phyloP scores from a whole-genome alignment of 176 grass and related monocot species.

The Luzula sylvatica region DNA sequence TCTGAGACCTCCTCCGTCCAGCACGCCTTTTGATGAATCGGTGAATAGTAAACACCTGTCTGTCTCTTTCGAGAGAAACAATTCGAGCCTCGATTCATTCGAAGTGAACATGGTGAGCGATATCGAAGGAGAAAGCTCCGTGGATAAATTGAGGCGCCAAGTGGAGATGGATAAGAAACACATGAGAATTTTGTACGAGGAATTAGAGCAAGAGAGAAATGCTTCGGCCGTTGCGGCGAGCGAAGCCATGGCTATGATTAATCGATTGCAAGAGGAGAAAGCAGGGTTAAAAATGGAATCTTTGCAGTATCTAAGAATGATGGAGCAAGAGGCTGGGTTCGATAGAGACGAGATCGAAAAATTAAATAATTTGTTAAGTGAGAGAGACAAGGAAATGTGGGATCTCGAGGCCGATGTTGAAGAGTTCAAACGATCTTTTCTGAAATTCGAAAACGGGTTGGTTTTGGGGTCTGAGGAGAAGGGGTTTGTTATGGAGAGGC shows the following conservation, averaged over 20 bases:
- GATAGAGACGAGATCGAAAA: slow-evolving; percentile 54
- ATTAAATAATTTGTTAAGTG: slow-evolving; percentile 48
- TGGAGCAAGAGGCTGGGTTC: slow-evolving; percentile 94
- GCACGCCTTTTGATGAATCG: slow-evolving; percentile 44
- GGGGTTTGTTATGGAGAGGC: not conserved
- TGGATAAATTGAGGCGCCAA: slow-evolving; percentile 59
- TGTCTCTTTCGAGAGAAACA: slow-evolving; percentile 64
- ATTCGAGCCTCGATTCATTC: slow-evolving; percentile 63
- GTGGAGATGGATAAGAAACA: slow-evolving; percentile 65
- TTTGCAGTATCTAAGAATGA: slow-evolving; percentile 88
- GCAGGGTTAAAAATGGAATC: slow-evolving; percentile 93
- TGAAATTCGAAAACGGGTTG: slow-evolving; percentile 8
- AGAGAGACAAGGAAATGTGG: slow-evolving; percentile 70
- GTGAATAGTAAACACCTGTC: slow-evolving; percentile 63
- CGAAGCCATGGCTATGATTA: slow-evolving; percentile 93
- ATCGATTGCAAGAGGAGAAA: slow-evolving; percentile 92
- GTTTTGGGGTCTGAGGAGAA: slow-evolving; percentile 2
- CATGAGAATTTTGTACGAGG: slow-evolving; percentile 75
- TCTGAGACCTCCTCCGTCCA: slow-evolving; percentile 53
- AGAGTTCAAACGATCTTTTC: slow-evolving; percentile 11
- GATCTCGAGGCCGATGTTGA: slow-evolving; percentile 53
- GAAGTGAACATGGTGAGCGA: slow-evolving; percentile 75
- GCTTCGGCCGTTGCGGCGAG: slow-evolving; percentile 79
- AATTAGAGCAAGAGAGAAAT: slow-evolving; percentile 89
- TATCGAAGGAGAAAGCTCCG: slow-evolving; percentile 58